Conservation (phyloP, 805 yeast species). For the Starmerella vaccinii region DNA sequence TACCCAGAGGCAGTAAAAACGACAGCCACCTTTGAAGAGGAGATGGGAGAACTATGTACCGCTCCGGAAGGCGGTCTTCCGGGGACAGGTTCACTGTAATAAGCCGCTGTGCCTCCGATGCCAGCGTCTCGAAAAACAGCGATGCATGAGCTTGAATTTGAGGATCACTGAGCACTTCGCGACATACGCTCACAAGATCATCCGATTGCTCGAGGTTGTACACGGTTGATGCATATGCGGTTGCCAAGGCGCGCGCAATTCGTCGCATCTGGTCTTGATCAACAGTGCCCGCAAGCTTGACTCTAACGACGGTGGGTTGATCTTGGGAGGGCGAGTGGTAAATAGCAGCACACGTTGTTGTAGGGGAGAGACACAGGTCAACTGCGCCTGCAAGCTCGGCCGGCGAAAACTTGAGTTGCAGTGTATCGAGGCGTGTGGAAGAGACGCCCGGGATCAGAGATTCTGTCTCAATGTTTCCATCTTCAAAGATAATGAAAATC, state of each 20-base stretch:
- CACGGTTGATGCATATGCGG: constrained; percentile 59
- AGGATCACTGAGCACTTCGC: constrained; percentile 36
- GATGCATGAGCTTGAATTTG: constrained; percentile 24
- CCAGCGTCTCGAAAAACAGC: constrained; percentile 36
- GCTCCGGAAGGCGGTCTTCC: constrained; percentile 60
- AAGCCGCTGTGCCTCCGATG: constrained; percentile 64
- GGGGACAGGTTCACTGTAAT: constrained; percentile 62
- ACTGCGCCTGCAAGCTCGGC: constrained; percentile 11
- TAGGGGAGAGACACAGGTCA: constrained; percentile 30
- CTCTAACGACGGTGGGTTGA: not conserved
- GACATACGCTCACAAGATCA: constrained; percentile 53
- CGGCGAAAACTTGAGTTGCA: constrained; percentile 14
- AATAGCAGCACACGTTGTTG: constrained; percentile 17
- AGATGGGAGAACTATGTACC: constrained; percentile 64
- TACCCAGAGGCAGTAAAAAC: constrained; percentile 58
- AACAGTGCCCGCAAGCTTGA: not conserved
- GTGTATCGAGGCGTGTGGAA: constrained; percentile 12
- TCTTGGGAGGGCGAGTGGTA: not conserved
- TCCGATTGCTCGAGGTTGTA: constrained; percentile 58
- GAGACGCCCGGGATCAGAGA: constrained; percentile 18
- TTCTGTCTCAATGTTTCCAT: constrained; percentile 23
- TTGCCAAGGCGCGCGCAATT: constrained; percentile 49
- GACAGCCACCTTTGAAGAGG: constrained; percentile 56
- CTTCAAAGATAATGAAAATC: constrained; percentile 18
- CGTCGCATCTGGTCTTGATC: constrained; percentile 1